These are phyloP conservation scores for Kuraishia piskuri DNA, from an alignment of 805 yeast species.

Conservation along the genomic window DNA sequence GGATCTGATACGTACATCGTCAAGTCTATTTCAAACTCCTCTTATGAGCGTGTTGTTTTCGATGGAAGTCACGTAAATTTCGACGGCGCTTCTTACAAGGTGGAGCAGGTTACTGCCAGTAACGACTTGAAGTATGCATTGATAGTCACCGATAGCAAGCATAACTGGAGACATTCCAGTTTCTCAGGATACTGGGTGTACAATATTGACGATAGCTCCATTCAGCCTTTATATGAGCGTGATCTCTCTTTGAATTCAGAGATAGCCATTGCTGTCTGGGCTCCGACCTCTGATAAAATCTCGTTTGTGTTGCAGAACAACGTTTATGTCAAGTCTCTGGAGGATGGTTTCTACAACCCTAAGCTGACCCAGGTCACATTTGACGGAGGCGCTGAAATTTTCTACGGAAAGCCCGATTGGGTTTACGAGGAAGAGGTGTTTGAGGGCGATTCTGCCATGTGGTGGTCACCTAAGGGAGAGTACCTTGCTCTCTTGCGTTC, in stretches of 20 bases:
- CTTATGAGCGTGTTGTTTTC: constrained; percentile 37
- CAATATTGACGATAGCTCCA: constrained; percentile 3
- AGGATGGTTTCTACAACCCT: constrained; percentile 9
- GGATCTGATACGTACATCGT: constrained; percentile 39
- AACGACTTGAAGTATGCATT: constrained; percentile 56
- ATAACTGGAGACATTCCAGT: constrained; percentile 62
- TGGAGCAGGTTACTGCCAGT: constrained; percentile 53
- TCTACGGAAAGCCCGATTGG: constrained; percentile 92
- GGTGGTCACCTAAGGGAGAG: constrained; percentile 84
- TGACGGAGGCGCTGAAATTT: constrained; percentile 64
- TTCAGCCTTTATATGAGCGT: constrained; percentile 17
- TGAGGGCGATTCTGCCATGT: constrained; percentile 57
- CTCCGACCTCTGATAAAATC: constrained; percentile 59
- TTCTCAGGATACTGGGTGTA: constrained; percentile 45
- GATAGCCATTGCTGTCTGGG: constrained; percentile 52
- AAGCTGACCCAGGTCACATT: constrained; percentile 42
- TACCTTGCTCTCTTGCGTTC: constrained; percentile 55
- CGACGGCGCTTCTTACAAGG: constrained; percentile 29
- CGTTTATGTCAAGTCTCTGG: constrained; percentile 44
- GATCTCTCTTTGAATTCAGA: constrained; percentile 16
- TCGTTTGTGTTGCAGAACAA: constrained; percentile 66
- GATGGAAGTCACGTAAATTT: constrained; percentile 37
- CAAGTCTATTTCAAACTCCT: constrained; percentile 38
- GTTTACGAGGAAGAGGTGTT: constrained; percentile 89
- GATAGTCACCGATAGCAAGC: constrained; percentile 50